Conservation (phyloP, 2,329 filamentous ascomycete genomes). For the Dothidotthia symphoricarpi region DNA sequence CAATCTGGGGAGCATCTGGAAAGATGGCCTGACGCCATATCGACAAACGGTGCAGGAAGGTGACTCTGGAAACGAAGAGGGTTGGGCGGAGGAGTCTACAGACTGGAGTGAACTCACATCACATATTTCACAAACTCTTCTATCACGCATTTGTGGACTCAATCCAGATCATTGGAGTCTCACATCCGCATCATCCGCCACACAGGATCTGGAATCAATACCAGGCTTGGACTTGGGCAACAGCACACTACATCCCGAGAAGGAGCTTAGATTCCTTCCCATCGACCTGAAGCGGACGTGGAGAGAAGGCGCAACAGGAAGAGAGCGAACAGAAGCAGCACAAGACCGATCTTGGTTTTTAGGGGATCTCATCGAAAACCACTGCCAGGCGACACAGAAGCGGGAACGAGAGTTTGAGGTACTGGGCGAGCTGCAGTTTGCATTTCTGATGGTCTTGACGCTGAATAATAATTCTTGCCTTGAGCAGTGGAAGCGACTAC, state of each 20-base stretch:
- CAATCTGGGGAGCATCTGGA: slow-evolving; percentile 58
- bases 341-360: slow-evolving; percentile 63
- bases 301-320: slow-evolving; percentile 59
- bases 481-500: slow-evolving; percentile 63
- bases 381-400: slow-evolving; percentile 36
- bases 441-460: slow-evolving; percentile 62
- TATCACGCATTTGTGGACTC: slow-evolving; percentile 52
- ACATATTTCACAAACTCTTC: slow-evolving; percentile 49
- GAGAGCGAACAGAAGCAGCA: slow-evolving; percentile 61
- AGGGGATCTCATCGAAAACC: slow-evolving; percentile 50
- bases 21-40: slow-evolving; percentile 51
- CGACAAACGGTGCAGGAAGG: slow-evolving; percentile 43
- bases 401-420: slow-evolving; percentile 34
- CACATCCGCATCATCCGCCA: slow-evolving; percentile 58
- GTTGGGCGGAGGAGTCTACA: slow-evolving; percentile 43
- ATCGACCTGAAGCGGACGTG: slow-evolving; percentile 63
- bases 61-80: slow-evolving; percentile 30
- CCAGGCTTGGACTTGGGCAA: slow-evolving; percentile 51
- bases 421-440: slow-evolving; percentile 62
- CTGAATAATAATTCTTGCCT: slow-evolving; percentile 65
- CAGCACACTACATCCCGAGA: slow-evolving; percentile 33
- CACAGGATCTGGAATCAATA: slow-evolving; percentile 58
- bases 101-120: slow-evolving; percentile 57
- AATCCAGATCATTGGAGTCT: slow-evolving; percentile 54
- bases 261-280: slow-evolving; percentile 54